A percentile compares a stretch with the other conserved stretches of the same genome.
Conservation (phyloP, 169 alveolate species). For the Cryptosporidium sp. region DNA sequence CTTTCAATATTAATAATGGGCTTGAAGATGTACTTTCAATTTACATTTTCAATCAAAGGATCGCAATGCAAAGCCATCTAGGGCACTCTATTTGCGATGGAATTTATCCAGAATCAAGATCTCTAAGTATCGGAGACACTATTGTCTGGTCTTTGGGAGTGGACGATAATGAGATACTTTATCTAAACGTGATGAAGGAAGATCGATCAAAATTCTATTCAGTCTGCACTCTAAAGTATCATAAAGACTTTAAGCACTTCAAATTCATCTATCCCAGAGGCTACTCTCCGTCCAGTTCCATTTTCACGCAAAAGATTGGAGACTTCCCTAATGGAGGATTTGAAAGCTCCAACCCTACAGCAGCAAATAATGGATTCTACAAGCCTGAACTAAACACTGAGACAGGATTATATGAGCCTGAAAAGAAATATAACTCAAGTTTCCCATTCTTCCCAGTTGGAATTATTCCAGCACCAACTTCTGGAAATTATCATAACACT, state of each 20-base stretch:
- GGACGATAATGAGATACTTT: neutral
- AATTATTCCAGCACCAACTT: neutral
- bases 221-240: neutral
- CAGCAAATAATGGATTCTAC: neutral
- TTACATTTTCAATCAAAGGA: neutral
- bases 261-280: constrained; percentile 26
- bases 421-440: neutral
- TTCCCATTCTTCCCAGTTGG: constrained; percentile 39
- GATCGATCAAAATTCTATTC: neutral
- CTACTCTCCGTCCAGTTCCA: neutral
- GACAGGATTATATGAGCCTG: constrained; percentile 23
- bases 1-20: neutral
- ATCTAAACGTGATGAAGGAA: neutral
- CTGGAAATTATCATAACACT: constrained; percentile 21
- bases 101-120: constrained; percentile 10
- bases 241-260: neutral
- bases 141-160: constrained; percentile 6
- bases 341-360: neutral
- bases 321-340: constrained; percentile 37
- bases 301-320: neutral
- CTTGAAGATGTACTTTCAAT: neutral
- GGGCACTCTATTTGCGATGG: constrained; percentile 9
- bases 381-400: neutral
- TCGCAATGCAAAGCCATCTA: neutral
- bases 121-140: neutral